These are phyloP conservation scores for Metarhizium guizhouense DNA, from an alignment of 2,329 filamentous ascomycete species.

Conservation along the genomic window DNA sequence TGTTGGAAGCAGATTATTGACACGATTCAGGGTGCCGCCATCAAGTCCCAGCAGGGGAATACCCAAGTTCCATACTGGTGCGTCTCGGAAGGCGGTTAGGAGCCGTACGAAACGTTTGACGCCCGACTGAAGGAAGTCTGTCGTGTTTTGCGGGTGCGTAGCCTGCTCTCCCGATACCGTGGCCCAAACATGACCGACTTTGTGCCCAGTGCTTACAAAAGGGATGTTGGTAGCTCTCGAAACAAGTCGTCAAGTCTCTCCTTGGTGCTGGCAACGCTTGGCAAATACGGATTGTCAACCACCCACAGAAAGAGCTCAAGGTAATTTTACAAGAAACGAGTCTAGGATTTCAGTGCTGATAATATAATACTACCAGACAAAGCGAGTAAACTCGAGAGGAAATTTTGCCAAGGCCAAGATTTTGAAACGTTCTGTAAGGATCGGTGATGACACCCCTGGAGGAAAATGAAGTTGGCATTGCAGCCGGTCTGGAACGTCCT, in stretches of 20 bases:
- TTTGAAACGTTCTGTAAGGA: neutral
- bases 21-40: conserved; percentile 10
- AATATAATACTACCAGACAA: neutral
- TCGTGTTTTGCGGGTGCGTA: conserved; percentile 12
- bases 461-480: no score
- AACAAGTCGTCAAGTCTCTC: conserved; percentile 17
- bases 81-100: conserved; percentile 19
- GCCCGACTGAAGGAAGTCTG: conserved; percentile 17
- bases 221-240: neutral
- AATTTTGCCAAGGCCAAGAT: neutral
- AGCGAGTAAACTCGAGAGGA: neutral
- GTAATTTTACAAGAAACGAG: conserved; percentile 4
- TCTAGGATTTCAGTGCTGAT: neutral
- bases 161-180: neutral
- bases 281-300: conserved; percentile 17
- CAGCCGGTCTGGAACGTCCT: no score
- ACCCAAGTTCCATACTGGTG: conserved; percentile 16
- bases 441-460: neutral
- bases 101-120: conserved; percentile 16
- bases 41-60: conserved; percentile 17
- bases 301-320: conserved; percentile 15
- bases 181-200: neutral
- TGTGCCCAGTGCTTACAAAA: neutral
- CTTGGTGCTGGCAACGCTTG: conserved; percentile 15
- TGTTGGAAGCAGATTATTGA: neutral